Conservation (phyloP, 768 basidiomycete species). For the Cyathus striatus region DNA sequence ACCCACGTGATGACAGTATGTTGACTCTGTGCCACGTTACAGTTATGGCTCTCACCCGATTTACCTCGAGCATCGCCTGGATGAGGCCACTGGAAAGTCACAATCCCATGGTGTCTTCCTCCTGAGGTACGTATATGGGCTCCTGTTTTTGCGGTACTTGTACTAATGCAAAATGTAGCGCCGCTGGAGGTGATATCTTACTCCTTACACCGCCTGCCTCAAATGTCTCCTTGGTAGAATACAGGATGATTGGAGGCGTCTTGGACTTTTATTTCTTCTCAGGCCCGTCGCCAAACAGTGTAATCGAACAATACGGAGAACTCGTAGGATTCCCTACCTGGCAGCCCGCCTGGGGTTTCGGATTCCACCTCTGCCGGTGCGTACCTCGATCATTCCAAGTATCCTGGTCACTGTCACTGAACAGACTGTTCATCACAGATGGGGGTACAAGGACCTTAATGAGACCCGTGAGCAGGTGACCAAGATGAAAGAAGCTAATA, state of each 20-base stretch:
- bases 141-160: background rate
- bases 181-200: slow-evolving; percentile 68
- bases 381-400: too few species aligned
- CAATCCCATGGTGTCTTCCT: slow-evolving; percentile 75
- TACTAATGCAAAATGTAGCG: slow-evolving; percentile 25
- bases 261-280: slow-evolving; percentile 78
- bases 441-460: slow-evolving; percentile 42
- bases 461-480: slow-evolving; percentile 51
- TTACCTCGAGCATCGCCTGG: slow-evolving; percentile 70
- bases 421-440: slow-evolving; percentile 22
- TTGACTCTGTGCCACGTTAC: background rate
- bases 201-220: slow-evolving; percentile 54
- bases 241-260: slow-evolving; percentile 69
- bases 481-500: slow-evolving; percentile 56
- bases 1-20: slow-evolving; percentile 6
- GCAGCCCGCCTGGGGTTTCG: slow-evolving; percentile 74
- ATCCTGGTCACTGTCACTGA: too few species aligned
- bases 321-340: slow-evolving; percentile 66
- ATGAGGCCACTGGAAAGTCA: slow-evolving; percentile 41
- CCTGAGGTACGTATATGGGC: slow-evolving; percentile 41
- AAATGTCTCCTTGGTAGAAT: slow-evolving; percentile 60
- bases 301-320: slow-evolving; percentile 66
- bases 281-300: slow-evolving; percentile 50
- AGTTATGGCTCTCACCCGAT: slow-evolving; percentile 74
- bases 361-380: slow-evolving; percentile 70